A percentile compares a stretch with the other conserved stretches of the same genome.
These are phyloP conservation scores for Capsella rubella DNA, from an alignment of 441 rosid genomes.

Conservation along the genomic window DNA sequence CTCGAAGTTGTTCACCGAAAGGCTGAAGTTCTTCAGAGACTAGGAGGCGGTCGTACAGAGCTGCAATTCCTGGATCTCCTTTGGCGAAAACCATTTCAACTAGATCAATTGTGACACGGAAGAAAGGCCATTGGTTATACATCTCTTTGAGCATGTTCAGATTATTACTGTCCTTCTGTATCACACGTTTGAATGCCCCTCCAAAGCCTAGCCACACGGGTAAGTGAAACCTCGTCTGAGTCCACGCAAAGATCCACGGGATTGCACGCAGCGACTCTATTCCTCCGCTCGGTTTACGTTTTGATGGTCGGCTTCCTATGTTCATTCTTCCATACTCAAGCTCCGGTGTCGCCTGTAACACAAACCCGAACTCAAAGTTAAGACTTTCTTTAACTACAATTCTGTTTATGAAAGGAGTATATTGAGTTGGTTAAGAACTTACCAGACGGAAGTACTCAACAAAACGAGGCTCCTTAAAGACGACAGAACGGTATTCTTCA, in stretches of 20 bases:
- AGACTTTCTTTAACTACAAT: background rate
- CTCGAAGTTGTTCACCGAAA: conserved; percentile 74
- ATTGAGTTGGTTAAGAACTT: conserved; percentile 41
- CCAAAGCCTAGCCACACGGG: conserved; percentile 98
- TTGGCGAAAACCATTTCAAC: conserved; percentile 99
- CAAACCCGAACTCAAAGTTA: background rate
- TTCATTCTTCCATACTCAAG: conserved; percentile 96
- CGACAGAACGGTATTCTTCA: conserved; percentile 82
- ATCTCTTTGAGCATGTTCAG: conserved; percentile 82
- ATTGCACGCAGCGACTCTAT: conserved; percentile 96
- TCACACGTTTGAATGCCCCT: conserved; percentile 68
- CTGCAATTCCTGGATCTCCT: conserved; percentile 91
- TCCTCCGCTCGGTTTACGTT: conserved; percentile 94
- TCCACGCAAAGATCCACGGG: conserved; percentile 99
- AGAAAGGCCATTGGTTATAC: conserved; percentile 95
- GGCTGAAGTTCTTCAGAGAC: conserved; percentile 83
- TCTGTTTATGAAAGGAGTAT: background rate
- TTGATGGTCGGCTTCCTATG: conserved; percentile 96
- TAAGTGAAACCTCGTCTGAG: conserved; percentile 94
- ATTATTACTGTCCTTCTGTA: conserved; percentile 69
- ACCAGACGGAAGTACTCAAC: conserved; percentile 97
- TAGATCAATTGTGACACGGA: conserved; percentile 88
- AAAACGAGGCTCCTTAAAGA: conserved; percentile 88
- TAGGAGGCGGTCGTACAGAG: conserved; percentile 81
- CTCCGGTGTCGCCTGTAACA: conserved; percentile 87